Base-by-base conservation (phyloP, 495 filamentous ascomycete species). In the Annulohypoxylon nitens region DNA sequence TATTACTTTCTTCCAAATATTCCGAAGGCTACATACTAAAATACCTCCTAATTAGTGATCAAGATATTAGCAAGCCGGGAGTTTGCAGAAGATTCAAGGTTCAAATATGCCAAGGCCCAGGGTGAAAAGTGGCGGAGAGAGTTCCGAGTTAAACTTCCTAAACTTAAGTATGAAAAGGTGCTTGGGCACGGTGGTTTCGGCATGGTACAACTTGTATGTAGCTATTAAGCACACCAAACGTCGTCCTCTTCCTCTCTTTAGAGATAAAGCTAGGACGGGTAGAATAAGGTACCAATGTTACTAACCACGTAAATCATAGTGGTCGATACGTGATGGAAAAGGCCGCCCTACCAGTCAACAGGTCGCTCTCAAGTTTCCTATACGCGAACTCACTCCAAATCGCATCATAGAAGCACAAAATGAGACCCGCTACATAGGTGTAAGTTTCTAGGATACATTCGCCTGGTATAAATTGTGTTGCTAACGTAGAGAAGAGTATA, bases 111-210 rank as follows among this genome's bases (percentile, higher is more conserved):
- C 5, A 20, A 33, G 23, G 14, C 5, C 4, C 23, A 43, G 0
- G 20, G 20, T 16, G 26, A n/a, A 43, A 3, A 9, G 10, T 9
- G 30, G 11, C 16, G 25, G 9, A 5, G 43, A 1, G 26, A 11
- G 7, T 68, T 68, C 20, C 12, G 5, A 16, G 18, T 53, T 6
- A 30, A 9, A 11, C 14, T 16, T 25, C 7, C 41, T 43, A 20
- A 37, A 18, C 7, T 51, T 43, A 20, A 37, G n/a, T 69, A 47
- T 30, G 9, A 43, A 53, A 61, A 50, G 33, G 37, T 61, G 8
- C 66, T 69, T 6, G 66, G 66, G 0, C 11, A 9, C 1, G 66
- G 66, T 47, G 66, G 66, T 6, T 62, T 16, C 12, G 66, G 66
- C 0, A 23, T 69, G 12, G 66, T 57, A 3, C 39, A 39, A 30